Percentiles rank a stretch among this genome's conserved stretches.
Evolutionary conservation across 2,329 filamentous ascomycete genomes (phyloP).

Genomic region (Pezicula radicicola): DNA sequence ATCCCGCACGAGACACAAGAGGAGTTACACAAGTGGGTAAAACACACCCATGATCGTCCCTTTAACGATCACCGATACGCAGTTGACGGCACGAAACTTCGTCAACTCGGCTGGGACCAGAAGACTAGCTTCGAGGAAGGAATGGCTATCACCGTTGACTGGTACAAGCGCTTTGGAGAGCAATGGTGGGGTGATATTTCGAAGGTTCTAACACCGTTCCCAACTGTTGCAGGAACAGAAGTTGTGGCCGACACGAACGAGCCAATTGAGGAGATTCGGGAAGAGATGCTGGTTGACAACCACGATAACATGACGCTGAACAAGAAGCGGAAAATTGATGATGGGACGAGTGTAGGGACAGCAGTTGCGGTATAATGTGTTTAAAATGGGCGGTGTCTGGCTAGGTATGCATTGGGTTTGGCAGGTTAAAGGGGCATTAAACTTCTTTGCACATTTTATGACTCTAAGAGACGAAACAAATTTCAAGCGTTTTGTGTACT

Average conservation of each 20-base stretch:
- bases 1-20: constrained; percentile 47
- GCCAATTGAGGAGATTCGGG: constrained; percentile 24
- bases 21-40: constrained; percentile 62
- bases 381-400: too few relatives aligned
- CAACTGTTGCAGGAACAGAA: constrained; percentile 53
- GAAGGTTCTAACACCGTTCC: constrained; percentile 66
- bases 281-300: constrained; percentile 20
- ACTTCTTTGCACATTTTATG: too few relatives aligned
- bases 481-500: too few relatives aligned
- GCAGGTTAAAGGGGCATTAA: too few relatives aligned
- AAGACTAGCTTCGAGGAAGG: constrained; percentile 63
- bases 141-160: constrained; percentile 61
- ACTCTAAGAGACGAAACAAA: too few relatives aligned
- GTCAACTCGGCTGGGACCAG: constrained; percentile 66
- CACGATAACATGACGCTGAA: constrained; percentile 21
- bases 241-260: constrained; percentile 40
- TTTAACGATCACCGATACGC: constrained; percentile 76
- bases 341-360: neutral
- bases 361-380: neutral
- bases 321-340: constrained; percentile 23
- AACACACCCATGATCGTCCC: constrained; percentile 73
- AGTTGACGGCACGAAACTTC: constrained; percentile 66
- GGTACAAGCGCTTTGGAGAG: constrained; percentile 66
- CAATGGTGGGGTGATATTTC: constrained; percentile 71
- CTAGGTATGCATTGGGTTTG: too few relatives aligned